These are phyloP conservation scores for Brassica hybrid DNA, from an alignment of 441 rosid genomes.

Conservation along the genomic window DNA sequence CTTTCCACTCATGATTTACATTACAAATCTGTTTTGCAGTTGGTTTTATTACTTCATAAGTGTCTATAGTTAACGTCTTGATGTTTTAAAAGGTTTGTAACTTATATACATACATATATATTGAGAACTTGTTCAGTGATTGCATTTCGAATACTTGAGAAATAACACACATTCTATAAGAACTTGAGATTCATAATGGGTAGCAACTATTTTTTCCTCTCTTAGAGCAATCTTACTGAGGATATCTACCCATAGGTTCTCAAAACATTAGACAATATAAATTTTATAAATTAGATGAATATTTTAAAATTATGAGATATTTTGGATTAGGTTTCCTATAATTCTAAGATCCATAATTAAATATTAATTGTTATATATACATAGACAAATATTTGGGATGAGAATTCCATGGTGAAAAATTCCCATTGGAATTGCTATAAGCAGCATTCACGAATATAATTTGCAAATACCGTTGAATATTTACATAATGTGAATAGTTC, in stretches of 20 bases:
- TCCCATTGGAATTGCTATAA: background rate
- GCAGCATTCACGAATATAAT: background rate
- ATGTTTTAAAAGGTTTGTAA: background rate
- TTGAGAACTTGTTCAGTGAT: background rate
- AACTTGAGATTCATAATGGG: background rate
- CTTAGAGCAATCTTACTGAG: too few relatives aligned
- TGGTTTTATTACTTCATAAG: conserved; percentile 3
- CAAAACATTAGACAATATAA: too few relatives aligned
- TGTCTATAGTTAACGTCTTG: background rate
- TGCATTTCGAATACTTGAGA: background rate
- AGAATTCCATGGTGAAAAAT: too few relatives aligned
- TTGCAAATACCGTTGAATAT: background rate
- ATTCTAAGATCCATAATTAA: too few relatives aligned
- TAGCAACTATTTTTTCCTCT: background rate
- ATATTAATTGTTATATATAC: too few relatives aligned
- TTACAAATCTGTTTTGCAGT: background rate
- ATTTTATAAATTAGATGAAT: too few relatives aligned
- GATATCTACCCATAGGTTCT: too few relatives aligned
- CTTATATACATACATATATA: too few relatives aligned
- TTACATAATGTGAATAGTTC: background rate
- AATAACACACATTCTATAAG: background rate
- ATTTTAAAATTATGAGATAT: too few relatives aligned
- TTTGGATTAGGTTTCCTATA: too few relatives aligned
- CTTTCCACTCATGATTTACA: conserved; percentile 9
- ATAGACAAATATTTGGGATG: too few relatives aligned